Evolutionary conservation across 1,284 basidiomycete genomes (phyloP), one percentile per base, ranked within the genome.

Genomic region (Cryptococcus sp.): DNA sequence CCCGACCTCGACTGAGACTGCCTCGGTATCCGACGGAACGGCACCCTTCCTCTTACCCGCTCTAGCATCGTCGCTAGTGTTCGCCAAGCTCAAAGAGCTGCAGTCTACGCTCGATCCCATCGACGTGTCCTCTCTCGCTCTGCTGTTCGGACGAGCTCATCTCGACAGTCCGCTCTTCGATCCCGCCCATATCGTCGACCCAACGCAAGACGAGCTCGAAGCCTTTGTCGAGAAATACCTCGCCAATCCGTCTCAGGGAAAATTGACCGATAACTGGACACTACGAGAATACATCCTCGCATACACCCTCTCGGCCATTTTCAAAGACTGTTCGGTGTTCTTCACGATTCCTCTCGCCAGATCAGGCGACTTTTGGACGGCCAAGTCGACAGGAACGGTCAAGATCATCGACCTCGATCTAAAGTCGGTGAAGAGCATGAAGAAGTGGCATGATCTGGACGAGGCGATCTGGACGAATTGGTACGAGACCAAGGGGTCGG

Each of bases 321-420:
- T 97, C 79, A 97, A 97, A 70, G 93, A 97, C 69, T 97, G 92
- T 71, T 94, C 90, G 2, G 69, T 97, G 49, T 86, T 97, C 54
- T 63, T 92, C 34, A 80, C 73, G 9, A 36, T 51, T 19, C 59
- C 60, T 3, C 41, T 65, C 21, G 47, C 16, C 21, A 33, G 23
- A 26, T 25, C 12, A 18, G 19, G 24, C 22, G 21, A 11, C 19
- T 43, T 10, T 22, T 44, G 10, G 48, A 48, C 2, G 44, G 52
- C 32, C 50, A 50, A 26, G 57, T 16, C 47, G 12, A 34, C 24
- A 21, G 34, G 52, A 4, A 72, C 72, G 18, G 77, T 86, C 34
- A 83, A 81, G 26, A 74, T 90, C 28, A 88, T 97, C 58, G 92
- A 97, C 69, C 76, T 94, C 39, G 93, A 94, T 72, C 76, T 83